Base-by-base conservation (phyloP, 345 rosid genomes). In the Eucalyptus erythrocorys region DNA sequence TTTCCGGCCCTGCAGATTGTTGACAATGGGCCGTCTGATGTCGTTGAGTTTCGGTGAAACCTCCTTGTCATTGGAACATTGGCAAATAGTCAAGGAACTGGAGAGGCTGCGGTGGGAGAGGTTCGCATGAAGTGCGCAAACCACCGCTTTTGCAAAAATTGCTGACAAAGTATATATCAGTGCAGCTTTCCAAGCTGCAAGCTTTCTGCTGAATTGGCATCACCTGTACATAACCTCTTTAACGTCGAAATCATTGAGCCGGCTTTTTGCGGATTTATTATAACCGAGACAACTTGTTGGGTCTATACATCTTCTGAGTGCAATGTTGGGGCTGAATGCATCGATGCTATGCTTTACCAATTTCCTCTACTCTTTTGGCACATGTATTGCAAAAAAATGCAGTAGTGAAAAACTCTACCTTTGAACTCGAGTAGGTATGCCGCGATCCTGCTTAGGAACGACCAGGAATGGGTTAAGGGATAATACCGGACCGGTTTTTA, bases 11-110 rank as follows among this genome's bases (percentile, higher is more conserved):
- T 85, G 90, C 93, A 96, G 99, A 92, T 93, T 92, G 95, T 88
- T 98, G 94, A 95, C 99, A 51, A 94, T 96, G 97, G 98, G 95
- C 30, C 95, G 97, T n/a, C 92, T 98, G 64, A 93, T 98, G 89
- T 95, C 97, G 30, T 92, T 93, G 79, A 96, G 98, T 88, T 96
- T 91, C 22, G 99, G 99, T 14, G 96, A 96, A 89, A 94, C 95
- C 66, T 59, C 86, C 2, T 90, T 98, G 71, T 89, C 97, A 6
- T 76, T 93, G 89, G 97, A 95, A 90, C 98, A 96, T 84, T 98
- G 99, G 99, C 94, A 95, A 90, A 94, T 95, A 95, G 98, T 93
- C 19, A 95, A 95, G 91, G 99, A 96, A 89, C 88, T 96, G 84
- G 99, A 97, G 92, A 93, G 98, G 92, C 95, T 94, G 81, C 94